phyloP scores from a whole-genome alignment of 257 asterid species.

The Scutellaria baicalensis region DNA sequence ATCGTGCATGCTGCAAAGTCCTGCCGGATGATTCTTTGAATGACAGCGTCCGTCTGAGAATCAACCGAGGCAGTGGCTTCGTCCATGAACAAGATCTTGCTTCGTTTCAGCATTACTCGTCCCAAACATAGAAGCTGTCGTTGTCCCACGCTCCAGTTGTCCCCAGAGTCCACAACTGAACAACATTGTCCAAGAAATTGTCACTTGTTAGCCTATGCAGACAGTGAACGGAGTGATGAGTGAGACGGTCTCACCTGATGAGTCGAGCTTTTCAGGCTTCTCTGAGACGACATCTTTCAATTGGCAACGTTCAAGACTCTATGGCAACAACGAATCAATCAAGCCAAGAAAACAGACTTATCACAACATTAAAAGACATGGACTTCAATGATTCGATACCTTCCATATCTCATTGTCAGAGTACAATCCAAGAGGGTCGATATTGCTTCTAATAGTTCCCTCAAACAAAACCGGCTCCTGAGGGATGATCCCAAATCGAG shows the following conservation, averaged over 20 bases:
- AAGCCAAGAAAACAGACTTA: background rate
- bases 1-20: conserved; percentile 58
- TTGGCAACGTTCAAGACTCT: conserved; percentile 80
- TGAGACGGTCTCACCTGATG: conserved; percentile 30
- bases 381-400: conserved; percentile 19
- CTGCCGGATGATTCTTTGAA: conserved; percentile 55
- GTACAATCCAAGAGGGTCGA: conserved; percentile 57
- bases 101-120: conserved; percentile 58
- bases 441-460: conserved; percentile 66
- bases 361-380: background rate
- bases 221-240: background rate
- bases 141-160: conserved; percentile 86
- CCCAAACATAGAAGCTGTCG: conserved; percentile 76
- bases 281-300: conserved; percentile 61
- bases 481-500: conserved; percentile 78
- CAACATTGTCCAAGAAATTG: background rate
- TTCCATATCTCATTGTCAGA: conserved; percentile 81
- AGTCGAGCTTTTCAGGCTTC: conserved; percentile 54
- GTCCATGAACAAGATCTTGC: conserved; percentile 61
- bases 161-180: conserved; percentile 58
- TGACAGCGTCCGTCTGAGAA: conserved; percentile 63
- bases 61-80: conserved; percentile 92
- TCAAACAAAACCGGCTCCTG: conserved; percentile 77
- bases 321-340: background rate
- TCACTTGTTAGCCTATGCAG: background rate